These are phyloP conservation scores for Angomonas ambiguus DNA, from an alignment of 208 protist species.

Conservation along the genomic window DNA sequence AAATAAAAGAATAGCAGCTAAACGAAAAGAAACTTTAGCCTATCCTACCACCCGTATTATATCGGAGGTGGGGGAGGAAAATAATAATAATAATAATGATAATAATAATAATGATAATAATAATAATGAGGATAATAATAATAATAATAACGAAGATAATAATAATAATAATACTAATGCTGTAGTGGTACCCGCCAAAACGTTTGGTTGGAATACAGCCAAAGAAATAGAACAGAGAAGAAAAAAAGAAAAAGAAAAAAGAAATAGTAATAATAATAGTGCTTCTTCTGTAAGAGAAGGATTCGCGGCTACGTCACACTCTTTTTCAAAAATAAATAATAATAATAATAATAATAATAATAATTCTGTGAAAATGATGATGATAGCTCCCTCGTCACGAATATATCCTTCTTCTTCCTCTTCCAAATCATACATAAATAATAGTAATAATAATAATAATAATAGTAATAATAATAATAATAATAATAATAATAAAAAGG, in stretches of 20 bases:
- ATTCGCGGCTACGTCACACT: not conserved
- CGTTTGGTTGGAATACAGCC: not conserved
- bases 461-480: not conserved
- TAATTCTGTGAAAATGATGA: not conserved
- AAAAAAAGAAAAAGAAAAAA: not conserved
- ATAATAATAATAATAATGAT: not conserved
- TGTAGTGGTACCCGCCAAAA: not conserved
- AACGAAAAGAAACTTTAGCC: too few relatives aligned
- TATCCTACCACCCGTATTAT: too few relatives aligned
- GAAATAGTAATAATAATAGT: not conserved
- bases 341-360: conserved; percentile 2
- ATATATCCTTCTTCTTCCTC: too few relatives aligned
- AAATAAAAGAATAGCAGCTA: too few relatives aligned
- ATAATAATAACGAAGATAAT: not conserved
- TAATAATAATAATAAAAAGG: not conserved
- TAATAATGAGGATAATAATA: conserved; percentile 1
- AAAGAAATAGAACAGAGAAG: not conserved
- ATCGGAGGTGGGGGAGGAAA: not conserved
- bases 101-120: not conserved
- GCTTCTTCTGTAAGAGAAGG: not conserved
- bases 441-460: conserved; percentile 1
- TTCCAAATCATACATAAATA: not conserved
- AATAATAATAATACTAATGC: too few relatives aligned
- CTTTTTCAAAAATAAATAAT: conserved; percentile 2
- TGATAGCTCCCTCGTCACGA: too few relatives aligned